Evolutionary conservation across 345 rosid genomes (phyloP), one percentile per base, ranked within the genome.

Genomic region (Brassica incana): DNA sequence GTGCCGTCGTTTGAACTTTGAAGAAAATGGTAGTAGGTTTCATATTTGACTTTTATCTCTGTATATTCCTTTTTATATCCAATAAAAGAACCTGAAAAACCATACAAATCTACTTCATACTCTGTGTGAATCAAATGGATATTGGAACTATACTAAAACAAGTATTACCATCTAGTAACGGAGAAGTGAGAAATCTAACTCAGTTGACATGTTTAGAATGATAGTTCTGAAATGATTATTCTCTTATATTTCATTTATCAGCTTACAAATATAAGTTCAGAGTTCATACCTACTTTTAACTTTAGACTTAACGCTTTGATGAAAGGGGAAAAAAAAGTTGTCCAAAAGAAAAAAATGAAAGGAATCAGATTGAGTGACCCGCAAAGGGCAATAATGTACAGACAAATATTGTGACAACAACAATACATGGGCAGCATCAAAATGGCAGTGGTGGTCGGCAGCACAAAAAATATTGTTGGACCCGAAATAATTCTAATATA

Each of bases 371-470:
- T 43, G 69, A 65, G 20, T 59, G 63, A 30, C 14, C 27, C 52
- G 50, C 1, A 58, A 78, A 72, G 75, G 79, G 83, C 15, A 80
- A 75, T 75, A 64, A 65, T 56, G 72, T 56, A 70, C 63, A 69
- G 75, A 67, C 78, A 74, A 74, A 74, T 79, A 68, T 74, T 74
- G 75, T 52, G 79, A 74, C 75, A 74, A 69, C 67, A 74, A 80
- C 72, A 54, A 70, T 75, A 70, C 76, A 80, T 80, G 68, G 63
- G 43, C 30, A 30, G 80, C 72, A 70, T 75, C 70, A 14, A 70
- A 80, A 63, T 61, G 75, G 72, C 38, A 38, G 38, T 74, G 71
- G 78, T 80, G 83, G 78, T 74, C 60, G 83, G 79, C 75, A 69
- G 67, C 71, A 29, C 38, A 62, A 74, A 80, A 74, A 25, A 50